Base-by-base conservation (phyloP, 495 filamentous ascomycete genomes). In the Lepraria neglecta region DNA sequence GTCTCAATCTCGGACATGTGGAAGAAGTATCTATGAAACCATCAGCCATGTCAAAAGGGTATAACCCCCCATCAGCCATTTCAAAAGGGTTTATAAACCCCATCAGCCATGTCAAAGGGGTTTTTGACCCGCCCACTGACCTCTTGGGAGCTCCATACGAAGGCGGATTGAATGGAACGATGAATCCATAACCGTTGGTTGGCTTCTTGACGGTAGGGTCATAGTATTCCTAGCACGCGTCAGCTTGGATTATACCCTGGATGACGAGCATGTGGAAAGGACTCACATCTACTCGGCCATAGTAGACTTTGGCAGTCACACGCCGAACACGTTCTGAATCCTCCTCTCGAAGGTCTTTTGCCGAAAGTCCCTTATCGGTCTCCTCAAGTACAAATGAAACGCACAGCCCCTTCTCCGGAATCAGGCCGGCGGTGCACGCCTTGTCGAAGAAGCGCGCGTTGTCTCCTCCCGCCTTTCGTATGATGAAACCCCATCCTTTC, bases 161-260 rank as follows among this genome's bases (percentile, higher is more conserved):
- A 28, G 40, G 27, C 4, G 24, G 10, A 27, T 47, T 35, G 19
- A 35, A 33, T 12, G 59, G 60, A 19, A 9, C 30, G 33, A 63
- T 63, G 31, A 63, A 63, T 7, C 60, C 60, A 21, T 63, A 58
- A 40, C 60, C 60, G 33, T 47, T 63, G 12, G 44, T 40, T n/a
- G 54, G 54, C 33, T 52, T 50, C 24, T 11, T 17, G 0, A 27
- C 19, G 1, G 60, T 46, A 21, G 54, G 44, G 17, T 63, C 60
- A 10, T 19, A 51, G 43, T 58, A 63, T 46, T 38, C 9, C 60
- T 63, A 21, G 24, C n/a, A 24, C 1, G 31, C 10, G 43, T 58
- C 12, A 58, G 52, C 24, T 24, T 24, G 24, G 24, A 48, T 9
- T 9, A 4, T 52, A 17, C 21, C 3, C 11, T 3, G 14, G 17